phyloP scores from a whole-genome alignment of 2,329 filamentous ascomycete species.

The Penicillium aurantiogriseum region DNA sequence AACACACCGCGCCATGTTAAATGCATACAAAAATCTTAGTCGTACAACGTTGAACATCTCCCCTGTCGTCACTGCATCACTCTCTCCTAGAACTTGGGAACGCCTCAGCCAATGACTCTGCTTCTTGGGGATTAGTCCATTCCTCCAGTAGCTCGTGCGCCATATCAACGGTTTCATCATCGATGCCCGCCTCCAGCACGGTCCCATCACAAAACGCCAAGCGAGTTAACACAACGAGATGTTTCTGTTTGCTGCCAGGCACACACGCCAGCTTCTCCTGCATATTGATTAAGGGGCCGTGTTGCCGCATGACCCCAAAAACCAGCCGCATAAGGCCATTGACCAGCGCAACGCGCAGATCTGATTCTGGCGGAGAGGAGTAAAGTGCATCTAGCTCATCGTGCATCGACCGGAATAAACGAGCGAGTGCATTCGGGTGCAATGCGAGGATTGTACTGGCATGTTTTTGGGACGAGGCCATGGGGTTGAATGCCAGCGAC shows the following conservation, averaged over 20 bases:
- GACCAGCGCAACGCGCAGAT: conserved; percentile 53
- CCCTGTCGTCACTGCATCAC: conserved; percentile 19
- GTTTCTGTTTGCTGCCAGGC: conserved; percentile 74
- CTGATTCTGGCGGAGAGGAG: conserved; percentile 45
- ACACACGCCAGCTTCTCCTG: conserved; percentile 68
- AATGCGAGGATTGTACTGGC: conserved; percentile 63
- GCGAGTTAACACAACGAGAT: conserved; percentile 74
- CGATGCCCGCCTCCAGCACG: conserved; percentile 73
- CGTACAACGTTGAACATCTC: conserved; percentile 7
- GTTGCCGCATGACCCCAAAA: conserved; percentile 58
- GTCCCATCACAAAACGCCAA: conserved; percentile 82
- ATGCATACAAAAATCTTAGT: conserved; percentile 14
- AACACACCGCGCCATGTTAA: conserved; percentile 8
- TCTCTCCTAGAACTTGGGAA: conserved; percentile 42
- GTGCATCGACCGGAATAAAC: conserved; percentile 72
- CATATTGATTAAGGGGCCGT: conserved; percentile 65
- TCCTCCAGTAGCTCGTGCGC: conserved; percentile 80
- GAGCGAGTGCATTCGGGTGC: conserved; percentile 69
- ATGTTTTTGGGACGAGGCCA: conserved; percentile 60
- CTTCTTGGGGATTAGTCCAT: conserved; percentile 75
- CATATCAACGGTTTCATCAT: conserved; percentile 73
- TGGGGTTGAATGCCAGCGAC: conserved; percentile 42
- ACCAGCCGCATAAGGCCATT: conserved; percentile 62
- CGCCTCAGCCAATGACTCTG: conserved; percentile 56
- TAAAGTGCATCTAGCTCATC: conserved; percentile 67